Conservation (phyloP, 805 yeast genomes). For the Barnettozyma californica region DNA sequence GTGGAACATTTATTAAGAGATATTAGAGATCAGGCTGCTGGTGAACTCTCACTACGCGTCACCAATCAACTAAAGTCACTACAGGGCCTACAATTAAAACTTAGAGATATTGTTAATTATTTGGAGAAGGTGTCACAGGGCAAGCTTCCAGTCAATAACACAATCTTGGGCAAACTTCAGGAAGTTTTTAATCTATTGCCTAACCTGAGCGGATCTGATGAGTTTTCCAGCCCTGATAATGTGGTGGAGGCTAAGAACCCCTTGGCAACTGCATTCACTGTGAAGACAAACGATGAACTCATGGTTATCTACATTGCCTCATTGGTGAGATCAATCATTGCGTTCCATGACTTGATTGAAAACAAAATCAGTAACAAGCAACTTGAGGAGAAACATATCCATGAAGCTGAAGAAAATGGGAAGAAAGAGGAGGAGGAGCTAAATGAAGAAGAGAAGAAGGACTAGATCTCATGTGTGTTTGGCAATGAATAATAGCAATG, state of each 20-base stretch:
- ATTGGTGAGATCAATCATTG: slow-evolving; percentile 87
- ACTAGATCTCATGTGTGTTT: background rate
- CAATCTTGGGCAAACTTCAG: slow-evolving; percentile 86
- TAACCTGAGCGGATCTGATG: slow-evolving; percentile 46
- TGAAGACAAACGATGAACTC: slow-evolving; percentile 92
- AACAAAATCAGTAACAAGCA: slow-evolving; percentile 84
- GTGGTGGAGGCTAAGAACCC: slow-evolving; percentile 38
- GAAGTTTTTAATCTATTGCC: slow-evolving; percentile 93
- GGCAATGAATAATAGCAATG: background rate
- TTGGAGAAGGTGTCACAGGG: slow-evolving; percentile 67
- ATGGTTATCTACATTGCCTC: slow-evolving; percentile 91
- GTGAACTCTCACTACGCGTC: slow-evolving; percentile 77
- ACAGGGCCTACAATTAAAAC: slow-evolving; percentile 75
- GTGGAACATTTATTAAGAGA: slow-evolving; percentile 95
- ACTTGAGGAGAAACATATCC: slow-evolving; percentile 26
- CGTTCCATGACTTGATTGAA: slow-evolving; percentile 94
- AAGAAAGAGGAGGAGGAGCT: slow-evolving; percentile 2
- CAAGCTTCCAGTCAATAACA: slow-evolving; percentile 81
- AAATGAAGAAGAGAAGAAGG: background rate
- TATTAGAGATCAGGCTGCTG: slow-evolving; percentile 94
- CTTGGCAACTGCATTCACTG: slow-evolving; percentile 75
- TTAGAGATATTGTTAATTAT: slow-evolving; percentile 72
- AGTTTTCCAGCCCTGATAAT: slow-evolving; percentile 23
- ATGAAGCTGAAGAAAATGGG: slow-evolving; percentile 7
- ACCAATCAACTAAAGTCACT: slow-evolving; percentile 87